These are phyloP conservation scores for Hanseniaspora singularis DNA, from an alignment of 805 yeast species.

Conservation along the genomic window DNA sequence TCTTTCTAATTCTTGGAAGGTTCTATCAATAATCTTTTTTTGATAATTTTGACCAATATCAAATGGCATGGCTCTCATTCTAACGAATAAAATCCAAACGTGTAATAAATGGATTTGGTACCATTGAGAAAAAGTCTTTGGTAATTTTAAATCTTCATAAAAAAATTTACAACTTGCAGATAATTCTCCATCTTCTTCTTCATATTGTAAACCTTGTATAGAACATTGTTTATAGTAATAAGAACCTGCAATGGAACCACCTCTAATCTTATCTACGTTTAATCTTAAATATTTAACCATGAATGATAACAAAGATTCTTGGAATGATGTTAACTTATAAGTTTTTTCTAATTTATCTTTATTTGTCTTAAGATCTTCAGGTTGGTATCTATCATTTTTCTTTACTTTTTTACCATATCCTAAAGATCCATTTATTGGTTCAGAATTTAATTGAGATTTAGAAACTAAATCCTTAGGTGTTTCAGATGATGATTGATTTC, in stretches of 20 bases:
- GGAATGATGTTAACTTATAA: conserved; percentile 38
- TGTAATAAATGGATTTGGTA: conserved; percentile 84
- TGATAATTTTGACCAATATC: conserved; percentile 81
- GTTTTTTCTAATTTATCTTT: conserved; percentile 11
- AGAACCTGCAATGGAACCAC: conserved; percentile 91
- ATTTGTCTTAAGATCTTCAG: conserved; percentile 3
- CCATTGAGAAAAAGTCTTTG: conserved; percentile 89
- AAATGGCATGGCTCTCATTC: conserved; percentile 94
- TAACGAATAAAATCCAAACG: conserved; percentile 82
- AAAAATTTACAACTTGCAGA: conserved; percentile 69
- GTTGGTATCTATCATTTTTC: conserved; percentile 9
- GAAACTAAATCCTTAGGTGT: conserved; percentile 24
- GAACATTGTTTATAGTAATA: conserved; percentile 78
- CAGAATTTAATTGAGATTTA: conserved; percentile 20
- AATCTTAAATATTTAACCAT: conserved; percentile 49
- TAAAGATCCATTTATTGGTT: conserved; percentile 19
- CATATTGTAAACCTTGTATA: conserved; percentile 65
- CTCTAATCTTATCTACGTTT: conserved; percentile 84
- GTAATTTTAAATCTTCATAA: conserved; percentile 71
- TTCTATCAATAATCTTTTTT: conserved; percentile 78
- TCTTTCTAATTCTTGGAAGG: conserved; percentile 79
- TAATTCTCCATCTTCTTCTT: conserved; percentile 60
- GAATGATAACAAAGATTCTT: conserved; percentile 51
- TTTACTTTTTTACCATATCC: conserved; percentile 6
- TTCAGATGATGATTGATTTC: conserved; percentile 15